Evolutionary conservation across 139 green algal genomes (phyloP).

Genomic region (Zygnema cylindricum): DNA sequence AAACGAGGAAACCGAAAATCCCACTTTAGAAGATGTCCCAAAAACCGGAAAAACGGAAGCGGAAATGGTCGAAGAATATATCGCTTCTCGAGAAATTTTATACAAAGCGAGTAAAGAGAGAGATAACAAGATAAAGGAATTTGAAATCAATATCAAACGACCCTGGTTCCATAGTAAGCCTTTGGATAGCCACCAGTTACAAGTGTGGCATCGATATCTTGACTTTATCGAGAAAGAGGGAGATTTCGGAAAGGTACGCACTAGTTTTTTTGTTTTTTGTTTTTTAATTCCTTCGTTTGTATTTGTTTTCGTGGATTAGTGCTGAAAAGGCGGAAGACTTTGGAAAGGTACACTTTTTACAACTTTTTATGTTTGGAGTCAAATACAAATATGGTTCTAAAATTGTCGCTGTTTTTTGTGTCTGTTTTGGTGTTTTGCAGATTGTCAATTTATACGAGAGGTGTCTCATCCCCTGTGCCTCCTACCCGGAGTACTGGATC

Average conservation of each 20-base stretch:
- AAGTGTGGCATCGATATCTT: slow-evolving; percentile 82
- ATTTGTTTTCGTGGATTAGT: too few relatives aligned
- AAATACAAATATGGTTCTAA: too few relatives aligned
- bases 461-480: slow-evolving; percentile 83
- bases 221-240: slow-evolving; percentile 69
- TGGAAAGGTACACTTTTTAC: too few relatives aligned
- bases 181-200: slow-evolving; percentile 76
- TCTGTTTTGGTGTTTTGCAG: too few relatives aligned
- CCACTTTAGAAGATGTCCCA: not conserved
- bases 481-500: slow-evolving; percentile 86
- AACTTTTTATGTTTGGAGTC: too few relatives aligned
- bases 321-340: too few relatives aligned
- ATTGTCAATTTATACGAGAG: slow-evolving; percentile 77
- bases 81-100: slow-evolving; percentile 55
- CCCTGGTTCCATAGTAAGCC: slow-evolving; percentile 89
- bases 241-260: slow-evolving; percentile 39
- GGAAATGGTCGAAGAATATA: slow-evolving; percentile 36
- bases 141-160: slow-evolving; percentile 76
- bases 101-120: slow-evolving; percentile 68
- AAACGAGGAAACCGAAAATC: slow-evolving; percentile 9
- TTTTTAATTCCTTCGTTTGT: too few relatives aligned
- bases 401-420: too few relatives aligned
- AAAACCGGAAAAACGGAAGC: slow-evolving; percentile 49
- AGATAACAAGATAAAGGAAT: slow-evolving; percentile 65
- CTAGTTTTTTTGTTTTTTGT: not conserved